These are phyloP conservation scores for Fraxinus angustifolia DNA, from an alignment of 305 asterid genomes.

Conservation along the genomic window DNA sequence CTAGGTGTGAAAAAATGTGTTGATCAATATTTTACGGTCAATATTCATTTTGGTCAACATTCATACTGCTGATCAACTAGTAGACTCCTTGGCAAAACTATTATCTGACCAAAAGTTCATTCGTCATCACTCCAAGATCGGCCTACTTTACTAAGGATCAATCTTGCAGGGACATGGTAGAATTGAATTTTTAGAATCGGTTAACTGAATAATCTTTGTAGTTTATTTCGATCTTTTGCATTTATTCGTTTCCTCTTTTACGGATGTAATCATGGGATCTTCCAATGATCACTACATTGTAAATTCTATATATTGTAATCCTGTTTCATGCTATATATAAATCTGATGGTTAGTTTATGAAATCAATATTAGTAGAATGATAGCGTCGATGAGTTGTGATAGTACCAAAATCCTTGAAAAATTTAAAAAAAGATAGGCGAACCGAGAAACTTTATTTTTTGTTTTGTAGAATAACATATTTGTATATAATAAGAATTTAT, in stretches of 20 bases:
- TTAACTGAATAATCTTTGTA: neutral
- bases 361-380: neutral
- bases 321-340: neutral
- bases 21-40: too few relatives aligned
- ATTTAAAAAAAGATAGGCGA: neutral
- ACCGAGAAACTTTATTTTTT: too few relatives aligned
- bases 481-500: too few relatives aligned
- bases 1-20: neutral
- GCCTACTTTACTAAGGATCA: neutral
- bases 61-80: too few relatives aligned
- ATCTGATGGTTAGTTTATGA: neutral
- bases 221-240: neutral
- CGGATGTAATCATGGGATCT: neutral
- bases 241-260: neutral
- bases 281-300: neutral
- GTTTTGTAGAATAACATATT: neutral
- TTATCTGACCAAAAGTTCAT: neutral
- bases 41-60: too few relatives aligned
- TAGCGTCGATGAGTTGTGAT: neutral
- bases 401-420: neutral
- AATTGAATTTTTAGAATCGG: neutral
- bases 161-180: neutral
- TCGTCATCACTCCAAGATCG: neutral
- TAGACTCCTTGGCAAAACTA: neutral
- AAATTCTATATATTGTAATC: neutral